Evolutionary conservation across 2,329 filamentous ascomycete species (phyloP).

Genomic region (Phaeosphaeria sp.): DNA sequence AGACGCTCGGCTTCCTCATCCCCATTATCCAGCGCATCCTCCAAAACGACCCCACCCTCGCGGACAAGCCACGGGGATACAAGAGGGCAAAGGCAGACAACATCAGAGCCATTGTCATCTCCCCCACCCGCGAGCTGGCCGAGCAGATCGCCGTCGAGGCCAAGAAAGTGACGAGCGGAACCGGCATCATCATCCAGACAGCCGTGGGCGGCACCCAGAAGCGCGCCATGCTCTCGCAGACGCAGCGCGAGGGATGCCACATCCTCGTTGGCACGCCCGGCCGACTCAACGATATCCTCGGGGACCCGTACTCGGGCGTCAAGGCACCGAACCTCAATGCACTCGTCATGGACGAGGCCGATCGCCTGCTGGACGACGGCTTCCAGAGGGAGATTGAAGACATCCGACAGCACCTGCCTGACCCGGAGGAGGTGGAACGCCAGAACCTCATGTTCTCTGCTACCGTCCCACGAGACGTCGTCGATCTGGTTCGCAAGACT

Average conservation of each 20-base stretch:
- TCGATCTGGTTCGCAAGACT: constrained; percentile 76
- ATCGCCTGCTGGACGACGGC: constrained; percentile 70
- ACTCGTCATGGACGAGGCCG: constrained; percentile 70
- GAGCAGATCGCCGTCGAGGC: constrained; percentile 77
- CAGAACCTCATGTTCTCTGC: constrained; percentile 97
- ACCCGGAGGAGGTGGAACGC: constrained; percentile 67
- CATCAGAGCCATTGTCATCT: constrained; percentile 67
- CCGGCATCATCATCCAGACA: constrained; percentile 72
- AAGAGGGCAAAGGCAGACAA: constrained; percentile 57
- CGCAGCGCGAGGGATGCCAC: constrained; percentile 80
- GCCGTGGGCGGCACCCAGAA: constrained; percentile 96
- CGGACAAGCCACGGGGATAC: constrained; percentile 49
- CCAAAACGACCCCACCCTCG: constrained; percentile 66
- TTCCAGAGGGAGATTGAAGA: constrained; percentile 58
- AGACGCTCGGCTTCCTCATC: constrained; percentile 91
- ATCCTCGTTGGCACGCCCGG: constrained; percentile 91
- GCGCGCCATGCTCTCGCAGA: constrained; percentile 68
- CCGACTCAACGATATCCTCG: constrained; percentile 80
- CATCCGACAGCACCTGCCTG: constrained; percentile 65
- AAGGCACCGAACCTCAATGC: constrained; percentile 66
- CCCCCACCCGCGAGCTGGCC: constrained; percentile 68
- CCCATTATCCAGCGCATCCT: constrained; percentile 85
- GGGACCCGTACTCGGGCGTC: constrained; percentile 68
- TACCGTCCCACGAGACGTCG: constrained; percentile 85
- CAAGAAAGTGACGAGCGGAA: constrained; percentile 67